Evolutionary conservation across 2,329 filamentous ascomycete species (phyloP), one percentile per base, ranked within the genome.

Genomic region (Aureobasidium melanogenum): DNA sequence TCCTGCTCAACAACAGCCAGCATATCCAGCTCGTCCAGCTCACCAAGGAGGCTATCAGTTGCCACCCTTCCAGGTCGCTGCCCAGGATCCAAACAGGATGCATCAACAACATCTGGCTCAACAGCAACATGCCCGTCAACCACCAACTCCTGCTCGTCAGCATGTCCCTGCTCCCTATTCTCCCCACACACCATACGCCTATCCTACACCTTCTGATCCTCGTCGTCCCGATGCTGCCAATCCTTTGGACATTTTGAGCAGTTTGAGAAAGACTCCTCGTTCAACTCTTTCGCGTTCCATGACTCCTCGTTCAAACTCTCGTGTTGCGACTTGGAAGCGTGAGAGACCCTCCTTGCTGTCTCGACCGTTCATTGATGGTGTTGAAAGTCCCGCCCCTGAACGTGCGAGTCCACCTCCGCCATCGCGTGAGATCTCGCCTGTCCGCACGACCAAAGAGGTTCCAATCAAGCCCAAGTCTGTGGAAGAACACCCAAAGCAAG

Each of bases 31-130:
- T 9, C 73, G 73, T 36, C 72, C 73, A 15, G 72, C 73, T 43
- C 76, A 76, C 24, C 66, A 67, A 44, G 69, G 77, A 52, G 77
- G 77, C 17, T 74, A 76, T 62, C 77, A 79, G 73, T 70, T 79
- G 38, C 76, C 76, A 50, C 76, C 77, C 5, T 80, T 79, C 65
- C 75, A 77, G 60, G 74, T 79, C 14, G 69, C 72, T n/a, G 72
- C 74, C 9, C 77, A 79, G 63, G 75, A 76, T 52, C 75, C 74
- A 5, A 74, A 69, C 51, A 41, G 57, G 12, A 60, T 54, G 38
- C 71, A 73, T 60, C 73, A 73, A 24, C 72, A 71, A 44, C 63
- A 70, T 36, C 22, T 46, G 17, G 38, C 43, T 38, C 61, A 64
- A 32, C 57, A 63, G 34, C 66, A 67, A 44, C 69, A 70, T 28